Base-by-base conservation (phyloP, 176 grass and related monocot genomes). In the Raddia guianensis region DNA sequence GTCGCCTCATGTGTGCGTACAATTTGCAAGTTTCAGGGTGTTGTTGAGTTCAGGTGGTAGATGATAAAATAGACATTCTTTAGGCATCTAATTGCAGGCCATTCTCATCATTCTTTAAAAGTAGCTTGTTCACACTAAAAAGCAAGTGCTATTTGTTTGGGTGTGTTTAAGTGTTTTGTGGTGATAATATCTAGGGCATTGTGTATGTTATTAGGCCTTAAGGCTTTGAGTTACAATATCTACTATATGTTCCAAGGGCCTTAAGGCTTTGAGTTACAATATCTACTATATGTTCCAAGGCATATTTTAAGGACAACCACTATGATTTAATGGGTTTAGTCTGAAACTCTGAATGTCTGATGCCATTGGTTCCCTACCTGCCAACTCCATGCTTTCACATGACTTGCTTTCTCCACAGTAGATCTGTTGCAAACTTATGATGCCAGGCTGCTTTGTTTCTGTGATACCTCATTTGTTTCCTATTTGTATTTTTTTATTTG, bases 311-410 rank as follows among this genome's bases (percentile, higher is more conserved):
- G 7, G 12, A 32, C 42, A 61, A 9, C 42, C 27, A 21, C 69
- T 32, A 33, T 32, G 58, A 21, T 62, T 2, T 6, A n/a, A 0
- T 59, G 56, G 9, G 9, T 59, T 8, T 59, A 59, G n/a, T 59
- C 19, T 58, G 50, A 52, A 14, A 52, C 50, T 52, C 13, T 52
- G 55, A 20, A 56, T n/a, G 7, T n/a, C 6, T 57, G 54, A 19
- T 57, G 18, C 16, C 16, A 57, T 57, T 70, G 20, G 45, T 49
- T 45, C 15, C 13, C 68, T 51, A 72, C 8, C 3, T 10, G 59
- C 45, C 56, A 27, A 27, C 27, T 27, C 27, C 27, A 10, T 60
- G 62, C 70, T 86, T 74, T 60, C 9, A 68, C 7, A n/a, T 68
- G 60, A 32, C 32, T 69, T 84, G 33, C 13, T 54, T 37, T 63